Evolutionary conservation across 1,139 yeast species (phyloP).

Genomic region (Taphrina populina): DNA sequence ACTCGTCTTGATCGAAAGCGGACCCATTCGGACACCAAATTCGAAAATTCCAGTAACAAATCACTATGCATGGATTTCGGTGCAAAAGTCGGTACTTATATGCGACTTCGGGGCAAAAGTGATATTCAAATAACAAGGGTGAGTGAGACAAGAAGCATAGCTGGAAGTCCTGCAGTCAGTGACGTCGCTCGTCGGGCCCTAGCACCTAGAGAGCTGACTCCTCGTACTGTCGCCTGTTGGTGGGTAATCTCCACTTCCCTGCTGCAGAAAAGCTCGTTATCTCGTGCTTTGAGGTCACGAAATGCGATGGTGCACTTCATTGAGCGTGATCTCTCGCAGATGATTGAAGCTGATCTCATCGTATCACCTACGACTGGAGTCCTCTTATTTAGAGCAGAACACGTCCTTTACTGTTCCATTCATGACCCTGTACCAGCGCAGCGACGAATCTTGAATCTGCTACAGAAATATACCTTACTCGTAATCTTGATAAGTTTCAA

Average conservation of each 20-base stretch:
- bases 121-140: too few relatives aligned
- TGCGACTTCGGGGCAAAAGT: too few relatives aligned
- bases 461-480: background rate
- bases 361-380: background rate
- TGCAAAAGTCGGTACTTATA: too few relatives aligned
- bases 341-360: constrained; percentile 1
- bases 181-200: background rate
- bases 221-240: background rate
- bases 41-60: too few relatives aligned
- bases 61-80: too few relatives aligned
- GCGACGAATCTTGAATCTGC: background rate
- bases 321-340: constrained; percentile 12
- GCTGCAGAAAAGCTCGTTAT: background rate
- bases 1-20: too few relatives aligned
- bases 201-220: background rate
- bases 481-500: background rate
- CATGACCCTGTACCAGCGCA: background rate
- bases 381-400: constrained; percentile 5
- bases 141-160: too few relatives aligned
- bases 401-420: background rate
- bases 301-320: background rate
- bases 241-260: constrained; percentile 10
- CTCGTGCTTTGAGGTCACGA: background rate
- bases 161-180: too few relatives aligned
- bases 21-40: too few relatives aligned